Evolutionary conservation across 257 asterid genomes (phyloP), one percentile per base, ranked within the genome.

Genomic region (Osmanthus fragrans): DNA sequence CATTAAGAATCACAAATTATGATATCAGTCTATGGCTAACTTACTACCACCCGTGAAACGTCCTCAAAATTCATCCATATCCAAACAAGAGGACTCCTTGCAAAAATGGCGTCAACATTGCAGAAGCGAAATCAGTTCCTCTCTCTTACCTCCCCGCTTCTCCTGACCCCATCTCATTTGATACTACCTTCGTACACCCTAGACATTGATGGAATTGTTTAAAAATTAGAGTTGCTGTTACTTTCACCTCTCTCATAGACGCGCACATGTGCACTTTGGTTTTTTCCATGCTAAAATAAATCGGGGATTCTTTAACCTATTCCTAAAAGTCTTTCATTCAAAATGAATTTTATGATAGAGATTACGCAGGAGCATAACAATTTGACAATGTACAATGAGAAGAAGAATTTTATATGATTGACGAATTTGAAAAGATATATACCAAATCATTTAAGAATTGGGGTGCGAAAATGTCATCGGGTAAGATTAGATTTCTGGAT

Each of bases 21-120:
- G n/a, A 51, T 19, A 40, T 10, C 36, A 42, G 5, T 2, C 64
- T 21, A 39, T 19, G 64, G 68, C 4, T 70, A 68, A 56, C 40
- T 67, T 33, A 42, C 49, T 13, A 42, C 15, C 16, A 12, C 18
- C 16, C 0, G 16, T 5, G 47, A 8, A 58, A 37, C 56, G 71
- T 34, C 67, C 67, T 72, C 47, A 68, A 80, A 70, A 56, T 63
- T 16, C 47, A n/a, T 58, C 66, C 13, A n/a, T 58, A n/a, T 58
- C 15, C 29, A 58, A n/a, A 15, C 30, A 58, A 21, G 66, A 47
- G 19, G 69, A 42, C 56, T 73, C 9, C 73, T 36, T 67, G 60
- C 39, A 40, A 45, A 47, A 27, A 69, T 60, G 34, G 36, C 37
- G 2, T 75, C 66, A 64, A 42, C 68, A 60, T 58, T 49, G 75